Conservation (phyloP, 768 basidiomycete species). For the Boletus pseudopeckii region DNA sequence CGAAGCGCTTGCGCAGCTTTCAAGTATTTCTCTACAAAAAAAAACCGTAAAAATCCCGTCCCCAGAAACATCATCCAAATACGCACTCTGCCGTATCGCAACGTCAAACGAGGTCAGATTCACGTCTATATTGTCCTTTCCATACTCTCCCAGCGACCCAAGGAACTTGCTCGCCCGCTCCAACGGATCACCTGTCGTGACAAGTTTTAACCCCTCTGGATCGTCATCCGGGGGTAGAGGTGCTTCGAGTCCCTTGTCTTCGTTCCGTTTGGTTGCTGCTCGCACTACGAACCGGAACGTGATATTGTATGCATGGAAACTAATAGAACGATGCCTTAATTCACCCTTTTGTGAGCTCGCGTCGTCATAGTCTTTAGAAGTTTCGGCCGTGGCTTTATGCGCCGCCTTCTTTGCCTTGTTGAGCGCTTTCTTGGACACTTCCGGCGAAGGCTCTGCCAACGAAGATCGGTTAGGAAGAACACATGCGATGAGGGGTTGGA, state of each 20-base stretch:
- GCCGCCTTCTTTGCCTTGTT: conserved; percentile 86
- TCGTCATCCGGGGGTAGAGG: conserved; percentile 69
- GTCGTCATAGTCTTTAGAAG: conserved; percentile 35
- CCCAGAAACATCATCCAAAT: background rate
- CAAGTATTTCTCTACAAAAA: conserved; percentile 66
- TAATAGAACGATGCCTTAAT: conserved; percentile 15
- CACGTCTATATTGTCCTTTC: conserved; percentile 53
- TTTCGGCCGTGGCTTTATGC: conserved; percentile 52
- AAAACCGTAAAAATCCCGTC: background rate
- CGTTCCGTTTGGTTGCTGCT: conserved; percentile 33
- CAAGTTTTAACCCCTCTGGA: conserved; percentile 72
- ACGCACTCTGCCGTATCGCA: conserved; percentile 72
- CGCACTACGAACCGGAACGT: conserved; percentile 22
- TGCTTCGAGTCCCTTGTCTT: conserved; percentile 70
- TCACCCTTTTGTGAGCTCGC: conserved; percentile 59
- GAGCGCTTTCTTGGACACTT: conserved; percentile 69
- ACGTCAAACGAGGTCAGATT: conserved; percentile 82
- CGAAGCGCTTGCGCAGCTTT: conserved; percentile 72
- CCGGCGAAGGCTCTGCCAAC: conserved; percentile 14
- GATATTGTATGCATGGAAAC: conserved; percentile 8
- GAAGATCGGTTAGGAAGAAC: conserved; percentile 20
- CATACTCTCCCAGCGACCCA: conserved; percentile 54
- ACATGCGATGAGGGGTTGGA: conserved; percentile 19
- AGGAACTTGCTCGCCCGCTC: conserved; percentile 75
- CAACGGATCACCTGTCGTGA: conserved; percentile 60